A percentile compares a stretch with the other conserved stretches of the same genome.
Conservation (phyloP, 345 rosid genomes). For the Salix exigua region DNA sequence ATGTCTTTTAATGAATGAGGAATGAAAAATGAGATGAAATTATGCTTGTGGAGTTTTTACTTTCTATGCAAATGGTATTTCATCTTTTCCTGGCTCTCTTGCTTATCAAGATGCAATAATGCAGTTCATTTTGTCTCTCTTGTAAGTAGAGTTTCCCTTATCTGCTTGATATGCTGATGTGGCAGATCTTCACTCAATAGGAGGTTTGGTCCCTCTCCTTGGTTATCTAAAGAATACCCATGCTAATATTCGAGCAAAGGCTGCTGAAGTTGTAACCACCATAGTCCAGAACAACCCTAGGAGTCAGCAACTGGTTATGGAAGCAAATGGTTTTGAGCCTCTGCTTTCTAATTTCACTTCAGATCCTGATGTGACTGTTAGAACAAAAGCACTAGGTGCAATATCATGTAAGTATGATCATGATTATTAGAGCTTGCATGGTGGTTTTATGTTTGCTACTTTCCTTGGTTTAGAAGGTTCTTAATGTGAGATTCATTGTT, state of each 20-base stretch:
- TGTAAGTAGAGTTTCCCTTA: neutral
- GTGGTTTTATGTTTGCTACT: neutral
- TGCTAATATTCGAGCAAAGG: constrained; percentile 75
- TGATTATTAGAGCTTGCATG: neutral
- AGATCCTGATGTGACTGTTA: constrained; percentile 60
- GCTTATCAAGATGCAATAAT: neutral
- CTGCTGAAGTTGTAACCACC: constrained; percentile 81
- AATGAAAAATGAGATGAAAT: too few species aligned
- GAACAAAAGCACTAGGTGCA: constrained; percentile 84
- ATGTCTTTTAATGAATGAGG: neutral
- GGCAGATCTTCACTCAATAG: constrained; percentile 84
- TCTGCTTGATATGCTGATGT: neutral
- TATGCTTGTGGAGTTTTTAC: neutral
- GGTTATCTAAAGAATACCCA: constrained; percentile 67
- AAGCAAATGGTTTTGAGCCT: constrained; percentile 85
- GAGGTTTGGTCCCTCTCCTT: constrained; percentile 86
- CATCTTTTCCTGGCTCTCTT: neutral
- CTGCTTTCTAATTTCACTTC: constrained; percentile 59
- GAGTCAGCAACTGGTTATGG: constrained; percentile 89
- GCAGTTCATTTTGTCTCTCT: neutral
- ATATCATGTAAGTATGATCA: constrained; percentile 67
- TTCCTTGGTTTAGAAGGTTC: neutral
- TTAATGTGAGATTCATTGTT: constrained; percentile 12
- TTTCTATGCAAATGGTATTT: neutral
- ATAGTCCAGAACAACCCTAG: constrained; percentile 88